phyloP scores from a whole-genome alignment of 352 stramenopile genomes.

The Pythium apleroticum region DNA sequence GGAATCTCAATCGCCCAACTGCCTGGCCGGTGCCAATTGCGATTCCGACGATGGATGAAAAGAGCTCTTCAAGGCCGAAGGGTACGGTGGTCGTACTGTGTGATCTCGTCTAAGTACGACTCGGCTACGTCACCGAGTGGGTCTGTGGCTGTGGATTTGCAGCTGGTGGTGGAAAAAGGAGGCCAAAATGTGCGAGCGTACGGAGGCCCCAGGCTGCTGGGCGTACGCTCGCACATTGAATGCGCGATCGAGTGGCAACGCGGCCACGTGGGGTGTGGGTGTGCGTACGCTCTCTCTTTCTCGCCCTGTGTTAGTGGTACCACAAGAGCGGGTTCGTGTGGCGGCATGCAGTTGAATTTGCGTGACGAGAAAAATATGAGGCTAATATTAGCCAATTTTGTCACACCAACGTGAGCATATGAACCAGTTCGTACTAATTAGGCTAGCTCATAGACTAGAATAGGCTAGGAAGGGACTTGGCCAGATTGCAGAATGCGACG shows the following conservation, averaged over 20 bases:
- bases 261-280: background rate
- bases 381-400: background rate
- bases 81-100: background rate
- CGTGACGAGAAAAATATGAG: background rate
- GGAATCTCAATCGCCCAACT: background rate
- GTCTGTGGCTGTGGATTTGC: background rate
- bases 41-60: background rate
- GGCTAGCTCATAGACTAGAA: no score
- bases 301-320: background rate
- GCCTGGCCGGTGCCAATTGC: background rate
- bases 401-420: no score
- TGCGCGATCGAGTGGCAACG: background rate
- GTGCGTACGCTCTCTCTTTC: background rate
- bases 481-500: background rate
- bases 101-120: background rate
- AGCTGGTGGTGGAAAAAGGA: slow-evolving; percentile 4
- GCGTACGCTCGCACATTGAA: slow-evolving; percentile 4
- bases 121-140: background rate
- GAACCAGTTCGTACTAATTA: no score
- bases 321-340: background rate
- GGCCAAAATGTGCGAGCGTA: slow-evolving; percentile 1
- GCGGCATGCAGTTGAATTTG: background rate
- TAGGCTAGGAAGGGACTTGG: background rate
- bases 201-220: background rate
- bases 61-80: slow-evolving; percentile 2